Base-by-base conservation (phyloP, 768 basidiomycete species). In the Boletus insuetus region DNA sequence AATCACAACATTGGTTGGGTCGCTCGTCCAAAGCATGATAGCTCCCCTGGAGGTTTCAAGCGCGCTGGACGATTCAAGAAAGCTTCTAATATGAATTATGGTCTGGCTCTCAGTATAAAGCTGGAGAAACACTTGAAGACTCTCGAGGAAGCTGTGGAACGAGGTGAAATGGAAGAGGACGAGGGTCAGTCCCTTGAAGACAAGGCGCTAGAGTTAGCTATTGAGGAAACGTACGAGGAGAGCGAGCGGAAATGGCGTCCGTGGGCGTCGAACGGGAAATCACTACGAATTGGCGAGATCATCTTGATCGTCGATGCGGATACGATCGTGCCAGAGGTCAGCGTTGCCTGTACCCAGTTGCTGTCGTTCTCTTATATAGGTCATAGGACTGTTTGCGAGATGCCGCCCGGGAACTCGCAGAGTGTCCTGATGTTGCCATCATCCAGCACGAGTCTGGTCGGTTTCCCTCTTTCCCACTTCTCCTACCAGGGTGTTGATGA, bases 11-110 rank as follows among this genome's bases (percentile, higher is more conserved):
- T 85, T 47, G 84, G 79, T 17, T 86, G 79, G 74, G 80, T 84
- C 41, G 80, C 84, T 29, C 76, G 84, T 41, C 84, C 84, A 0
- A 73, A 74, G 60, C 83, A 85, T 1, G 64, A 67, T 6, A 17
- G 43, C 4, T 24, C 64, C 1, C 64, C 67, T 0, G 52, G 26
- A 4, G 70, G 66, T 6, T 70, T 69, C 49, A 74, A 69, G 19
- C 72, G 75, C 32, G 69, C 87, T 0, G 92, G 93, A 16, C 81
- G 92, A 14, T 96, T 96, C 82, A 95, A 96, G 77, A 96, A 96
- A 70, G 91, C 92, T 2, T 86, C 85, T 32, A 96, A 96, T 70
- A 87, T 94, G 87, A 95, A 94, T 67, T 93, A 87, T 63, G 91
- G 83, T 4, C 69, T 80, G 19, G 73, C 69, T 17, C 60, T 81